These are phyloP conservation scores for Wickerhamomyces tratensis DNA, from an alignment of 805 yeast species.

Conservation along the genomic window DNA sequence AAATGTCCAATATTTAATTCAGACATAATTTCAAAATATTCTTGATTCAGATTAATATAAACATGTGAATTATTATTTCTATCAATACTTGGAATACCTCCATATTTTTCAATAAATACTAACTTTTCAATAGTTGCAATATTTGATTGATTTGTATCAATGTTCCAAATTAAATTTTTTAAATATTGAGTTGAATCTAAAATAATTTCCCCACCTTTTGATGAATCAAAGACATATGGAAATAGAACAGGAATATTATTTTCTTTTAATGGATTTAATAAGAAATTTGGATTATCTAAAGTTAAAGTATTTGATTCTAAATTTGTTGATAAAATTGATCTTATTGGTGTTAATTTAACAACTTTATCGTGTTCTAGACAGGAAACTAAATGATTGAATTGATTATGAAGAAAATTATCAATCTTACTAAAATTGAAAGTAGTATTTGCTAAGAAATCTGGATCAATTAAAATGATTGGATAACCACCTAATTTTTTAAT, in stretches of 20 bases:
- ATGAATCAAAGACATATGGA: slow-evolving; percentile 61
- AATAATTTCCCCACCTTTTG: slow-evolving; percentile 28
- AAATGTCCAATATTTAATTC: slow-evolving; percentile 57
- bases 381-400: slow-evolving; percentile 9
- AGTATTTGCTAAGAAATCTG: slow-evolving; percentile 15
- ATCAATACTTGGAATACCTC: slow-evolving; percentile 88
- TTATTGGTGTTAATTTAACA: slow-evolving; percentile 8
- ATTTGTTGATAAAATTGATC: slow-evolving; percentile 6
- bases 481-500: slow-evolving; percentile 13
- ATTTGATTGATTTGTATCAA: slow-evolving; percentile 16
- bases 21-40: slow-evolving; percentile 51
- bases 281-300: not conserved
- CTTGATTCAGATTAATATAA: slow-evolving; percentile 77
- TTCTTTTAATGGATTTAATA: slow-evolving; percentile 1
- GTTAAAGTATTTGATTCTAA: not conserved
- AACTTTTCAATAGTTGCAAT: slow-evolving; percentile 67
- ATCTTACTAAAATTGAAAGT: slow-evolving; percentile 6
- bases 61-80: slow-evolving; percentile 79
- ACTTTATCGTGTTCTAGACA: slow-evolving; percentile 1
- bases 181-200: slow-evolving; percentile 33
- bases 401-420: slow-evolving; percentile 11
- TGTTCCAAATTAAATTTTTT: slow-evolving; percentile 25
- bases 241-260: slow-evolving; percentile 34
- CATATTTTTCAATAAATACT: slow-evolving; percentile 67
- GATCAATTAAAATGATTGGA: slow-evolving; percentile 13